phyloP scores from a whole-genome alignment of 768 basidiomycete genomes.

The Hericium alpestre region DNA sequence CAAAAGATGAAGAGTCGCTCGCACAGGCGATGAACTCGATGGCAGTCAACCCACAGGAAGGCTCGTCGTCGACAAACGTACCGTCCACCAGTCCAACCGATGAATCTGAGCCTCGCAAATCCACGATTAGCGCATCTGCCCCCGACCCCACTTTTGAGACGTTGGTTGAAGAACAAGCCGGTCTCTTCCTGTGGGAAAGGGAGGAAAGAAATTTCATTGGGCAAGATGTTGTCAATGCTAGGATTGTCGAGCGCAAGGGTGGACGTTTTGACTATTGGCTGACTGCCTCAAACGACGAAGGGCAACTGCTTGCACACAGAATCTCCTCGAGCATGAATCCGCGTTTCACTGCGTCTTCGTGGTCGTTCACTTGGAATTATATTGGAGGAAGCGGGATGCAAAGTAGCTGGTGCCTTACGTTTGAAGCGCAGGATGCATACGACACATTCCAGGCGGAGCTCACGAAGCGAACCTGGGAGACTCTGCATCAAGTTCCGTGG shows the following conservation, averaged over 20 bases:
- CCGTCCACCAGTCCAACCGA: not conserved
- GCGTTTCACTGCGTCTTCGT: conserved; percentile 47
- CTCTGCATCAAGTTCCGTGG: conserved; percentile 62
- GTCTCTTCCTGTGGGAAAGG: conserved; percentile 54
- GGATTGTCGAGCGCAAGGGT: conserved; percentile 36
- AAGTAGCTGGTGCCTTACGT: conserved; percentile 79
- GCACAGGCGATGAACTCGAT: not conserved
- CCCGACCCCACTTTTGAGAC: conserved; percentile 11
- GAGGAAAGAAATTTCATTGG: conserved; percentile 37
- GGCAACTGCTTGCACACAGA: conserved; percentile 47
- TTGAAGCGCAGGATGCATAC: conserved; percentile 46
- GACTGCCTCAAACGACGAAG: conserved; percentile 38
- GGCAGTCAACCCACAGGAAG: not conserved
- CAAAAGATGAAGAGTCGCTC: not conserved
- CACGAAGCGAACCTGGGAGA: conserved; percentile 72
- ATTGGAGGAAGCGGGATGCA: conserved; percentile 39
- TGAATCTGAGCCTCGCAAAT: conserved; percentile 1
- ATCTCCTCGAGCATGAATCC: conserved; percentile 64
- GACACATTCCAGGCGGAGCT: conserved; percentile 50
- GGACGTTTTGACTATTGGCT: conserved; percentile 49
- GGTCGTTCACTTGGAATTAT: conserved; percentile 86
- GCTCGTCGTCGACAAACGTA: not conserved
- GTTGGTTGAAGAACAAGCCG: conserved; percentile 31
- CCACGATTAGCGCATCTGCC: conserved; percentile 2
- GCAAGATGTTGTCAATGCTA: conserved; percentile 35